phyloP scores from a whole-genome alignment of 345 rosid genomes.

The Physaria fendleri region DNA sequence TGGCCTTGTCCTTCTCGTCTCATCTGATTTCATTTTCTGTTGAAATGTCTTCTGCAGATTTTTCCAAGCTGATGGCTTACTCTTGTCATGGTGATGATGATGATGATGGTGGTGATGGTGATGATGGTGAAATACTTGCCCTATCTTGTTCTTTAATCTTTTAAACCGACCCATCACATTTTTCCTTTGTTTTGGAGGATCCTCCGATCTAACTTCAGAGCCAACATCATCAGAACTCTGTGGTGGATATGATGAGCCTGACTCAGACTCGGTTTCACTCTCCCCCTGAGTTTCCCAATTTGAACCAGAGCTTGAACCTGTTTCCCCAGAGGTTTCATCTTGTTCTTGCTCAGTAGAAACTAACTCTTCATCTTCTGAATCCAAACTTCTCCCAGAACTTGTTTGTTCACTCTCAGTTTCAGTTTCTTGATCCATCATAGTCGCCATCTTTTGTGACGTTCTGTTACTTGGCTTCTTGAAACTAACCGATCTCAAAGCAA shows the following conservation, averaged over 20 bases:
- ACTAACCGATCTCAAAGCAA: slow-evolving; percentile 8
- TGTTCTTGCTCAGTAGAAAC: slow-evolving; percentile 9
- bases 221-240: slow-evolving; percentile 8
- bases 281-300: slow-evolving; percentile 23
- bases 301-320: slow-evolving; percentile 12
- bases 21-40: slow-evolving; percentile 8
- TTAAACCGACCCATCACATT: slow-evolving; percentile 34
- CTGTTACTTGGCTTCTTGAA: slow-evolving; percentile 12
- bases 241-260: slow-evolving; percentile 14
- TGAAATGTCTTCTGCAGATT: slow-evolving; percentile 26
- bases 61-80: slow-evolving; percentile 38
- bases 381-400: slow-evolving; percentile 5
- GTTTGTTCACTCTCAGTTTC: slow-evolving; percentile 3
- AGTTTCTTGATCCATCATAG: slow-evolving; percentile 15
- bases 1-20: slow-evolving; percentile 14
- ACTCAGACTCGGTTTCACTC: slow-evolving; percentile 24
- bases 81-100: slow-evolving; percentile 7
- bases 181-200: slow-evolving; percentile 10
- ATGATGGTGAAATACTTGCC: slow-evolving; percentile 60
- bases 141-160: slow-evolving; percentile 54
- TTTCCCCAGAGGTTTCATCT: slow-evolving; percentile 9
- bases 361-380: slow-evolving; percentile 23
- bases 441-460: slow-evolving; percentile 10
- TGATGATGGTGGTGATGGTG: slow-evolving; percentile 57
- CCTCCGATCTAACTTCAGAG: slow-evolving; percentile 5